Evolutionary conservation across 106 monocot genomes (phyloP), one percentile per base, ranked within the genome.

Genomic region (Chionographis japonica): DNA sequence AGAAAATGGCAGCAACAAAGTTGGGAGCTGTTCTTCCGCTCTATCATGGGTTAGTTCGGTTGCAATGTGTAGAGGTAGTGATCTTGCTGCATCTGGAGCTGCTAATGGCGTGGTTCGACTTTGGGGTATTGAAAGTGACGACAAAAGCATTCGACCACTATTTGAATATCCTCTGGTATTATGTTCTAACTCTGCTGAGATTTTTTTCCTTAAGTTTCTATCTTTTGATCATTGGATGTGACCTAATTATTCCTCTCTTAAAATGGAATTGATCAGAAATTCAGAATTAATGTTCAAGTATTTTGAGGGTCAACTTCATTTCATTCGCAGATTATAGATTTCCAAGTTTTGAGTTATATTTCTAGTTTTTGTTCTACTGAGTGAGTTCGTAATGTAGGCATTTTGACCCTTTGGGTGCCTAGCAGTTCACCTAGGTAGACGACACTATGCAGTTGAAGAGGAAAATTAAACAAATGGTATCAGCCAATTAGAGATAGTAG

Each of bases 1-100:
- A 85, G 88, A 80, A 69, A 76, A 85, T 72, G 72, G 73, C 50
- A 65, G 13, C 58, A 60, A 15, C 15, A 63, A 80, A 73, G 59
- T 17, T 61, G 71, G 68, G 27, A 67, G 35, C 40, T 73, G 50
- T 65, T 78, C 85, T 35, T 77, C 78, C 20, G 89, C 86, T 39
- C 78, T 77, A n/a, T 80, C 92, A 67, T 97, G 97, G 97, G 83
- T 97, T 54, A 85, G 92, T 78, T 82, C 97, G 40, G 83, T 97
- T 76, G 69, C 92, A 61, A 83, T 89, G 37, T 89, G 97, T 69
- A 86, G 80, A 75, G 86, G 85, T 42, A 92, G 89, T 79, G 97
- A 97, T 83, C 79, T 97, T 84, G 92, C 80, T 67, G 97, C 92
- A 67, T 92, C 92, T 41, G 97, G 92, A 68, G 97, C 97, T 79